Conservation (phyloP, 441 rosid species). For the Populus hybrid region DNA sequence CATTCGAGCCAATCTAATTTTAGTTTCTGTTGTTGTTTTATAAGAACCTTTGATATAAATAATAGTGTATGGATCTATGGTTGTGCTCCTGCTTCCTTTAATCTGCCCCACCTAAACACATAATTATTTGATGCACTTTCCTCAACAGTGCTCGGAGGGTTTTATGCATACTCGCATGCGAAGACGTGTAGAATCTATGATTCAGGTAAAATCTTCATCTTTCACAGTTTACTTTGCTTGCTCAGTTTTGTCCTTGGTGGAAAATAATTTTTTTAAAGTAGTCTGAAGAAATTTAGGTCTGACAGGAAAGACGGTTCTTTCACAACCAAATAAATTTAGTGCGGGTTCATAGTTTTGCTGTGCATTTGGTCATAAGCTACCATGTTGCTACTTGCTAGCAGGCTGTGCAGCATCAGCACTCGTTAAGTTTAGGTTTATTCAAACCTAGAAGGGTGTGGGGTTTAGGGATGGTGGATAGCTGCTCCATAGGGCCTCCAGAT, state of each 20-base stretch:
- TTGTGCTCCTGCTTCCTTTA: neutral
- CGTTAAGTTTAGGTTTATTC: neutral
- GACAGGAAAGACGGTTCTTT: neutral
- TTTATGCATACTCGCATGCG: conserved; percentile 98
- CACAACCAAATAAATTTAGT: neutral
- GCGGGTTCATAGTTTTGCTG: neutral
- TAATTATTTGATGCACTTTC: conserved; percentile 15
- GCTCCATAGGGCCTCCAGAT: neutral
- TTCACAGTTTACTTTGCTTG: neutral
- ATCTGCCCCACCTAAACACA: neutral
- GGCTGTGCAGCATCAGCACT: neutral
- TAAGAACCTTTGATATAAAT: neutral
- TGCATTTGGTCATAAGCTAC: neutral
- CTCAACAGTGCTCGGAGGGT: conserved; percentile 71
- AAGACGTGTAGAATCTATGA: conserved; percentile 83
- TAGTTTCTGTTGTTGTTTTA: neutral
- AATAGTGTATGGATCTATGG: neutral
- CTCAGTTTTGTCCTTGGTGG: neutral
- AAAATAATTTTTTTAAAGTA: neutral
- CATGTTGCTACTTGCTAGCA: neutral
- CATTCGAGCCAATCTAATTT: neutral
- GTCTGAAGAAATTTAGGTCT: neutral
- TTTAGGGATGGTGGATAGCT: neutral
- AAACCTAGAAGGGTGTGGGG: neutral
- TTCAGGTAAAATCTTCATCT: conserved; percentile 51